A percentile compares a stretch with the other conserved stretches of the same genome.
Conservation (phyloP, 208 protist genomes). For the Crithidia bombi region DNA sequence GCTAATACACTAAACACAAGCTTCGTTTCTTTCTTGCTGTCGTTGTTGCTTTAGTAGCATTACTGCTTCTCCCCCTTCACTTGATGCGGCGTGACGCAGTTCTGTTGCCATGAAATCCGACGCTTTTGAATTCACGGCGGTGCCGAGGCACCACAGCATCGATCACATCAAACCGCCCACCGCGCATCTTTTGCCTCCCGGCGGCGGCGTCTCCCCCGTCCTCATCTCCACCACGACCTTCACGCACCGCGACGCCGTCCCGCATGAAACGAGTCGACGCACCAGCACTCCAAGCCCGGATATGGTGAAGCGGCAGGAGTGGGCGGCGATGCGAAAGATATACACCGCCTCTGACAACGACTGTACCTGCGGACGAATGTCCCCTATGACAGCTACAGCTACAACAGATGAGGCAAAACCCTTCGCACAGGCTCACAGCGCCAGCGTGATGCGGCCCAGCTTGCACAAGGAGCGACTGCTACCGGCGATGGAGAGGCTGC, state of each 20-base stretch:
- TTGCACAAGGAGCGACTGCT: background rate
- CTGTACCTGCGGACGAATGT: too few relatives aligned
- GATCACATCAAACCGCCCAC: background rate
- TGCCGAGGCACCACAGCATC: background rate
- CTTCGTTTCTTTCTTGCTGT: background rate
- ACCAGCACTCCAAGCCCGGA: background rate
- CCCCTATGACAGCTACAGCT: background rate
- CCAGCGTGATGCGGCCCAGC: background rate
- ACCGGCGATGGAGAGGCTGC: background rate
- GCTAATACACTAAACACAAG: too few relatives aligned
- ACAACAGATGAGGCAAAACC: background rate
- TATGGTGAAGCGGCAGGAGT: background rate
- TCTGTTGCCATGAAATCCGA: constrained; percentile 4
- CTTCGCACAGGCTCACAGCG: background rate
- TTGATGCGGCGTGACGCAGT: background rate
- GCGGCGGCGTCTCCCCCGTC: background rate
- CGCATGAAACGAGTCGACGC: background rate
- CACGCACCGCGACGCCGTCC: background rate
- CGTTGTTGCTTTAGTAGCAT: too few relatives aligned
- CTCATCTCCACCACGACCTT: background rate
- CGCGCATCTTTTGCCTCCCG: background rate
- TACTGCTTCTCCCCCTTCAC: too few relatives aligned
- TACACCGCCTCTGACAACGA: constrained; percentile 1
- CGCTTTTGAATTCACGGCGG: background rate
- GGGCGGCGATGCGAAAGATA: background rate